Conservation (phyloP, 495 filamentous ascomycete species). For the Neurospora sublineolata region DNA sequence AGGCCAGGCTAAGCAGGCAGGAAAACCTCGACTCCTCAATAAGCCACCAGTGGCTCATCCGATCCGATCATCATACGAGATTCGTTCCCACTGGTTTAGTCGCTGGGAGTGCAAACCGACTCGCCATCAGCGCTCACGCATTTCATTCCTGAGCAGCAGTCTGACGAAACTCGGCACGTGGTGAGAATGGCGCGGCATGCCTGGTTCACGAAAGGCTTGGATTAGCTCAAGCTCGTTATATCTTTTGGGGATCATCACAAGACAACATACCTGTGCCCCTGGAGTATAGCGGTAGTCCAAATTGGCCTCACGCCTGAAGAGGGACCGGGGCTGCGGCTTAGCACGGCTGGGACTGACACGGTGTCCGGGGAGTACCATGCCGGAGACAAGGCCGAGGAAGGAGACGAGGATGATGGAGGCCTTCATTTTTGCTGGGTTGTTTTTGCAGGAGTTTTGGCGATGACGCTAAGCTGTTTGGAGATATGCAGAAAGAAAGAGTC, state of each 20-base stretch:
- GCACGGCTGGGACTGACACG: background rate
- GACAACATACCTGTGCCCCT: background rate
- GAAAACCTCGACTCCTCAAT: background rate
- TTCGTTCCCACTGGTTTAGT: background rate
- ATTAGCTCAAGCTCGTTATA: background rate
- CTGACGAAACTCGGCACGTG: background rate
- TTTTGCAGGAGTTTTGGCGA: background rate
- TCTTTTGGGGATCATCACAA: background rate
- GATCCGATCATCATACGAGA: background rate
- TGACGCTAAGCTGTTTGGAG: background rate
- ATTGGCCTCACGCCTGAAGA: background rate
- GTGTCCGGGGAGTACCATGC: background rate
- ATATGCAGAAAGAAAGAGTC: background rate
- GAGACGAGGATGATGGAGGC: background rate
- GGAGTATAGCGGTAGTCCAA: background rate
- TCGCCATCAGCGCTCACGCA: constrained; percentile 4
- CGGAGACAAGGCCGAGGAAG: constrained; percentile 1
- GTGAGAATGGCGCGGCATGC: constrained; percentile 2
- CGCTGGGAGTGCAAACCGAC: constrained; percentile 1
- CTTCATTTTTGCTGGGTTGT: background rate
- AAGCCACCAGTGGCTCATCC: background rate
- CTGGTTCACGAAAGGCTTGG: background rate
- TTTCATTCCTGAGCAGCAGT: constrained; percentile 3
- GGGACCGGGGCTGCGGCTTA: background rate
- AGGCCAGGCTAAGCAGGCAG: background rate